Evolutionary conservation across 345 rosid species (phyloP), one percentile per base, ranked within the genome.

Genomic region (Lumnitzera littorea): DNA sequence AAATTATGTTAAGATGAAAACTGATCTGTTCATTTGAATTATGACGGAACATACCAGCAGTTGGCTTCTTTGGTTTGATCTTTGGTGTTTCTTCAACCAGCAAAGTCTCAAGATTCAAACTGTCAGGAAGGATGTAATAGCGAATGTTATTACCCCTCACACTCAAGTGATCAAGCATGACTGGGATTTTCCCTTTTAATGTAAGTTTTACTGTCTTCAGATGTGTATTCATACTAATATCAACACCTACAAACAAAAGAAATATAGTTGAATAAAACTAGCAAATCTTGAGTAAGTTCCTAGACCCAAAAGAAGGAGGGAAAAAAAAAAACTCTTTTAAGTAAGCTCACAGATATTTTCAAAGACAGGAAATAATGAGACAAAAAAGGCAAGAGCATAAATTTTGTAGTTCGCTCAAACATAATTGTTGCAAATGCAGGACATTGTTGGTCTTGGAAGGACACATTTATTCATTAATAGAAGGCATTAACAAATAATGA

Each of bases 181-280:
- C 85, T 1, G 97, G 98, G 52, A 86, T 88, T 66, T 88, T 86
- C 66, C 99, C 99, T 81, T 91, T 91, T 50, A 95, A 66, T 2
- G 80, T 91, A 54, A 95, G 84, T 68, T 95, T 88, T 70, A 95
- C 99, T 0, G 90, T 82, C 78, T 91, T 95, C 79, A 95, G 75
- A 80, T 91, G 99, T 13, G 99, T 95, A 47, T 95, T 91, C 99
- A 95, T 91, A 61, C 98, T 95, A 69, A 91, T 81, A 76, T 95
- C 98, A 67, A 95, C 98, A 71, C 99, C 96, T 95, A 60, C 31
- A 27, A 27, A 27, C 43, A 36, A 36, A 36, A 36, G 1, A 27
- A 3, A 27, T 27, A 27, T 5, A 27, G 31, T 27, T 27, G 31
- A 5, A 27, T 27, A 27, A 27, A 27, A 27, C 5, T 27, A 2